Evolutionary conservation across 257 asterid species (phyloP).

Genomic region (Scutellaria minor): DNA sequence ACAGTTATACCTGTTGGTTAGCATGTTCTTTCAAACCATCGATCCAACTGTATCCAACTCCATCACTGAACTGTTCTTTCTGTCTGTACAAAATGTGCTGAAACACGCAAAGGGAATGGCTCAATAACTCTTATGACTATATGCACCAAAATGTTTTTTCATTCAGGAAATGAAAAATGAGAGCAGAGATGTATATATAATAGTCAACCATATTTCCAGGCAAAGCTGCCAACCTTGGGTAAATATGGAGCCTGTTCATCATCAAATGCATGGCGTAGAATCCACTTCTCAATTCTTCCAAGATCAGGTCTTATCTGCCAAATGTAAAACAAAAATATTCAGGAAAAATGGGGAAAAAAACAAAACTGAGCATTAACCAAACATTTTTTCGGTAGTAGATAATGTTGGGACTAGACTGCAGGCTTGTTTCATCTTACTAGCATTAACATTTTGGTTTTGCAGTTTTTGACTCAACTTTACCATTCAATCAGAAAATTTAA

Average conservation of each 20-base stretch:
- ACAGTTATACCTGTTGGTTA: slow-evolving; percentile 58
- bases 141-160: slow-evolving; percentile 2
- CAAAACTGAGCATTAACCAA: not conserved
- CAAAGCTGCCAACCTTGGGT: slow-evolving; percentile 74
- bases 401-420: slow-evolving; percentile 3
- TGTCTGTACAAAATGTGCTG: slow-evolving; percentile 96
- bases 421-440: not conserved
- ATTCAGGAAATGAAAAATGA: not conserved
- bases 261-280: slow-evolving; percentile 89
- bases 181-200: not conserved
- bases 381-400: not conserved
- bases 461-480: not conserved
- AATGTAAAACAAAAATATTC: slow-evolving; percentile 24
- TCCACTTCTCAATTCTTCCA: slow-evolving; percentile 98
- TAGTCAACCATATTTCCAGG: not conserved
- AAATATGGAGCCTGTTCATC: slow-evolving; percentile 87
- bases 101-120: slow-evolving; percentile 34
- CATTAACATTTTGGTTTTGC: not conserved
- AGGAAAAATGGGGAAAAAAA: not conserved
- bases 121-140: slow-evolving; percentile 29
- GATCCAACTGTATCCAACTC: slow-evolving; percentile 99
- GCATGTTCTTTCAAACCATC: slow-evolving; percentile 97
- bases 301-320: slow-evolving; percentile 80
- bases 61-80: slow-evolving; percentile 98
- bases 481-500: not conserved